A percentile compares a stretch with the other conserved stretches of the same genome.
These are phyloP conservation scores for Vigna radiata DNA, from an alignment of 306 rosid genomes.

Conservation along the genomic window DNA sequence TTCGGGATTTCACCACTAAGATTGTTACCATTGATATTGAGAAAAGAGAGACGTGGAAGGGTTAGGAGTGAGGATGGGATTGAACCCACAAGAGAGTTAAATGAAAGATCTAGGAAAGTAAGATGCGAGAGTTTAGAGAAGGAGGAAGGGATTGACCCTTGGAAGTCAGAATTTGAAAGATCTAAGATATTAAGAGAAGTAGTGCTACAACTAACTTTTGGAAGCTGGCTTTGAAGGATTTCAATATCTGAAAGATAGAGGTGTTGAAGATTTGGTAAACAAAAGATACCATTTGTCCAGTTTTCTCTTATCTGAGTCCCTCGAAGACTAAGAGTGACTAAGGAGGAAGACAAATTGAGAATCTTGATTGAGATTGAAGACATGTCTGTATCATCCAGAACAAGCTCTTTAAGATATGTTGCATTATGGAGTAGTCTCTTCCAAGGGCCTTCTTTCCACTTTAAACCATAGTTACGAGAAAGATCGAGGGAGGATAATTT, in stretches of 20 bases:
- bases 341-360: conserved; percentile 13
- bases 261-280: conserved; percentile 6
- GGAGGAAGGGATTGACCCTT: background rate
- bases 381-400: background rate
- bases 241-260: background rate
- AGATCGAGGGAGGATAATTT: conserved; percentile 20
- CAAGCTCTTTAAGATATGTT: conserved; percentile 8
- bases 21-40: rapidly evolving
- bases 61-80: background rate
- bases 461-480: background rate
- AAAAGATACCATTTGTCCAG: background rate
- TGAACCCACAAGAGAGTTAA: background rate
- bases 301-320: background rate
- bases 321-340: background rate
- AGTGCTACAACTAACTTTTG: background rate
- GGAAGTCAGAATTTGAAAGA: background rate
- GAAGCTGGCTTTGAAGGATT: background rate
- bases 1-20: background rate
- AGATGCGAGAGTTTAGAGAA: conserved; percentile 5
- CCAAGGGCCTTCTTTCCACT: conserved; percentile 4
- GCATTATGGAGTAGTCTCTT: background rate
- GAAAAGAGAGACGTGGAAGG: background rate
- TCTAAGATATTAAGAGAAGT: background rate
- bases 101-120: background rate
- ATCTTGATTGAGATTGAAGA: background rate